Base-by-base conservation (phyloP, 345 rosid species). In the Durio zibethinus region DNA sequence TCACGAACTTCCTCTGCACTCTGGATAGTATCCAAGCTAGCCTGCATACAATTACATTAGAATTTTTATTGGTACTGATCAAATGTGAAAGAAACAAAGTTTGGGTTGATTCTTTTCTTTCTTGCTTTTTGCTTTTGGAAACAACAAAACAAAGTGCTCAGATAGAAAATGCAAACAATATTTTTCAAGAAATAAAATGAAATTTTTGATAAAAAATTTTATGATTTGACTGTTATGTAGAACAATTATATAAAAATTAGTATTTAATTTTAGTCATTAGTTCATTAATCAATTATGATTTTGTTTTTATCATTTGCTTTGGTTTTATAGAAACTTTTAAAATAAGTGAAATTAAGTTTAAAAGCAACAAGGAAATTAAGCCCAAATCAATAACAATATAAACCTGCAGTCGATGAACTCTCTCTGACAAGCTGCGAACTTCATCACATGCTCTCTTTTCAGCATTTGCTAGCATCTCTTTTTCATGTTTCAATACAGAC, bases 361-460 rank as follows among this genome's bases (percentile, higher is more conserved):
- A 70, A 48, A 70, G 57, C 27, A 70, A 29, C 74, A 70, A 29
- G 7, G 3, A 75, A 43, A 48, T 10, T 16, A 69, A 71, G 25
- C 74, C 60, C 66, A 69, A 72, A 60, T 5, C 25, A 70, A 5
- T 74, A 73, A 35, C 42, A 71, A 47, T 63, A 74, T 81, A 47
- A 80, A 91, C 99, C 97, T 95, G 99, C 75, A 92, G 84, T 40
- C 98, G 92, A 73, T 89, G 79, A 61, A 92, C 86, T 84, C 98
- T 88, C 89, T 90, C 91, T 10, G 97, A 89, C 85, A 93, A 88
- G 79, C 87, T 89, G 62, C 84, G 88, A 76, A 93, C 98, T 89
- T 95, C 99, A 84, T 86, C 91, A 75, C 82, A 88, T 40, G 99
- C 99, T 83, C 99, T 88, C 81, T 83, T 91, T 80, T 93, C 98